phyloP scores from a whole-genome alignment of 2,329 filamentous ascomycete genomes.

The Beauveria sp. region DNA sequence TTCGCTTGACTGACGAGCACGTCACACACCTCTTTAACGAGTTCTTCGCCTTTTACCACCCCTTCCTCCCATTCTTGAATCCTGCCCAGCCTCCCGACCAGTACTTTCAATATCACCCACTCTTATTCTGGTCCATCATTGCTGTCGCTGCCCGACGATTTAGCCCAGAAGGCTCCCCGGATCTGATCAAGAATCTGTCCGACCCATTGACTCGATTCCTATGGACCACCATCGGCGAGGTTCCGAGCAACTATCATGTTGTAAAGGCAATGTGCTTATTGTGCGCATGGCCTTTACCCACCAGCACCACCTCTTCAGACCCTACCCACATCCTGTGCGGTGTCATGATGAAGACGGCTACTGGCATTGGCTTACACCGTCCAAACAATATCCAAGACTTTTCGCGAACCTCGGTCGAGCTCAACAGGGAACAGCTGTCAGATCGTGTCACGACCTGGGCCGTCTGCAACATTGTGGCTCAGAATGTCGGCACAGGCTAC shows the following conservation, averaged over 20 bases:
- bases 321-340: constrained; percentile 76
- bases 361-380: constrained; percentile 73
- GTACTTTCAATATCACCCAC: constrained; percentile 68
- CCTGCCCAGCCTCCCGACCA: constrained; percentile 58
- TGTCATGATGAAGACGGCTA: constrained; percentile 81
- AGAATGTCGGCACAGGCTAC: constrained; percentile 75
- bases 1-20: constrained; percentile 56
- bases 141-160: constrained; percentile 69
- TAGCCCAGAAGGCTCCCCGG: constrained; percentile 44
- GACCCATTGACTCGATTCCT: constrained; percentile 62
- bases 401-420: constrained; percentile 63
- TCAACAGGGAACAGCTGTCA: constrained; percentile 71
- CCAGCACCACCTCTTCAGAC: constrained; percentile 72
- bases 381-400: constrained; percentile 80
- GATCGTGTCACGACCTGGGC: constrained; percentile 78
- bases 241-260: constrained; percentile 71
- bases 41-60: constrained; percentile 70
- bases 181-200: constrained; percentile 59
- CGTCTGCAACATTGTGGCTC: constrained; percentile 76
- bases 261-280: constrained; percentile 74
- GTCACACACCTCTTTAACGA: constrained; percentile 61
- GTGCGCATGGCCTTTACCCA: constrained; percentile 76
- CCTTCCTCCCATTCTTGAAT: constrained; percentile 69
- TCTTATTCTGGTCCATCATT: constrained; percentile 82
- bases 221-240: constrained; percentile 70